Conservation (phyloP, 306 rosid genomes). For the Sicyos edulis region DNA sequence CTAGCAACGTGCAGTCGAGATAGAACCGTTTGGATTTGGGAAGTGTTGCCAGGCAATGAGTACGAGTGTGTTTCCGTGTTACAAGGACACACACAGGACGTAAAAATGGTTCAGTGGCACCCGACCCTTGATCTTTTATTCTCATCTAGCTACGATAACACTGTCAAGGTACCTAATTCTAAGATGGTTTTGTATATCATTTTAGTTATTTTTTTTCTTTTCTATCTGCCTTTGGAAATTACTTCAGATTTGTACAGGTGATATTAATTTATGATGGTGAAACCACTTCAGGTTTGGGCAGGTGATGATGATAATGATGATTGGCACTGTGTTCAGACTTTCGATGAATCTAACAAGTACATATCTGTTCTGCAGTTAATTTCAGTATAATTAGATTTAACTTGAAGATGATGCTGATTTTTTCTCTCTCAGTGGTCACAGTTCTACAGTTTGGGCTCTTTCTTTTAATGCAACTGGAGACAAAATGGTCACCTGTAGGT, state of each 20-base stretch:
- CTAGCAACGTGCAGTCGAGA: slow-evolving; percentile 87
- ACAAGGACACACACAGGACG: slow-evolving; percentile 92
- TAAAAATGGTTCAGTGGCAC: slow-evolving; percentile 98
- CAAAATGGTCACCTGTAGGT: slow-evolving; percentile 93
- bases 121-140: slow-evolving; percentile 69
- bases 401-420: slow-evolving; percentile 14
- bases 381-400: neutral
- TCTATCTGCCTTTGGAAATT: neutral
- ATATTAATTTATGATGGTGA: slow-evolving; percentile 19
- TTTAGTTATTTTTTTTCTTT: neutral
- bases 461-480: slow-evolving; percentile 73
- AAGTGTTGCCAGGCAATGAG: slow-evolving; percentile 66
- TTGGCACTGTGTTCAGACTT: slow-evolving; percentile 81
- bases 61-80: slow-evolving; percentile 77
- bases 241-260: slow-evolving; percentile 8
- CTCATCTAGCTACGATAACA: slow-evolving; percentile 95
- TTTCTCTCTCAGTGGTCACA: slow-evolving; percentile 67
- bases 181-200: neutral
- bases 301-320: slow-evolving; percentile 82
- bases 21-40: slow-evolving; percentile 98
- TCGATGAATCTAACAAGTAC: slow-evolving; percentile 69
- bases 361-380: slow-evolving; percentile 17
- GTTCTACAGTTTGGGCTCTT: slow-evolving; percentile 89
- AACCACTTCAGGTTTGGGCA: slow-evolving; percentile 79
- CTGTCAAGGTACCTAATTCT: slow-evolving; percentile 52